A percentile compares a stretch with the other conserved stretches of the same genome.
These are phyloP conservation scores for Acmispon strigosus DNA, from an alignment of 306 rosid genomes.

Conservation along the genomic window DNA sequence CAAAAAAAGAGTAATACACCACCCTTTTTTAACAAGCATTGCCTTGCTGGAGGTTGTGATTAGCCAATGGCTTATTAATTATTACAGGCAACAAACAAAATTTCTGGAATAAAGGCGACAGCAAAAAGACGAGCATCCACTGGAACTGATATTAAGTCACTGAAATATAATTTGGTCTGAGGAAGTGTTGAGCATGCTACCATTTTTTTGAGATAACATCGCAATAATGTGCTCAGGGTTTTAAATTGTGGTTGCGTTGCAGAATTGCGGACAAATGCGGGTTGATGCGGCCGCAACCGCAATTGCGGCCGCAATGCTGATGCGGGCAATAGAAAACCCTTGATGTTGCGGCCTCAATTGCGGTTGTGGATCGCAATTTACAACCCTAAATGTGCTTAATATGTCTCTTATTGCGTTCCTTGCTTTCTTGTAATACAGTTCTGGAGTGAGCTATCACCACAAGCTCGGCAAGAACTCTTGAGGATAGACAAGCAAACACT, in stretches of 20 bases:
- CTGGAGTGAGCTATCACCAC: slow-evolving; percentile 50
- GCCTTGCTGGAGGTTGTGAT: background rate
- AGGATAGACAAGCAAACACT: slow-evolving; percentile 94
- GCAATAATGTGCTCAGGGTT: no score
- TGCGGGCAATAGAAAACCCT: no score
- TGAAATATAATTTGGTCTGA: background rate
- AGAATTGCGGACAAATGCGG: no score
- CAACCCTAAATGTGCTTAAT: background rate
- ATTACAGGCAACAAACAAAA: background rate
- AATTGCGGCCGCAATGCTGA: no score
- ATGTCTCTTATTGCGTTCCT: slow-evolving; percentile 16
- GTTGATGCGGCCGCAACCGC: no score
- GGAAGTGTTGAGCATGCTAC: background rate
- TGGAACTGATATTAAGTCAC: background rate
- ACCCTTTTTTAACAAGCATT: background rate
- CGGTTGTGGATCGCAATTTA: background rate
- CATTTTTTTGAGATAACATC: background rate
- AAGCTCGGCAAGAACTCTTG: slow-evolving; percentile 81
- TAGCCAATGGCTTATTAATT: background rate
- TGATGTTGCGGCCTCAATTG: no score
- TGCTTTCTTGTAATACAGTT: slow-evolving; percentile 39
- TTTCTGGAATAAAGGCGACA: background rate
- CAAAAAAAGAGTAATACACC: background rate
- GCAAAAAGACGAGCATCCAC: background rate
- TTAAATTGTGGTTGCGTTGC: no score